phyloP scores from a whole-genome alignment of 352 stramenopile genomes.

The Globisporangium acanthophoron region DNA sequence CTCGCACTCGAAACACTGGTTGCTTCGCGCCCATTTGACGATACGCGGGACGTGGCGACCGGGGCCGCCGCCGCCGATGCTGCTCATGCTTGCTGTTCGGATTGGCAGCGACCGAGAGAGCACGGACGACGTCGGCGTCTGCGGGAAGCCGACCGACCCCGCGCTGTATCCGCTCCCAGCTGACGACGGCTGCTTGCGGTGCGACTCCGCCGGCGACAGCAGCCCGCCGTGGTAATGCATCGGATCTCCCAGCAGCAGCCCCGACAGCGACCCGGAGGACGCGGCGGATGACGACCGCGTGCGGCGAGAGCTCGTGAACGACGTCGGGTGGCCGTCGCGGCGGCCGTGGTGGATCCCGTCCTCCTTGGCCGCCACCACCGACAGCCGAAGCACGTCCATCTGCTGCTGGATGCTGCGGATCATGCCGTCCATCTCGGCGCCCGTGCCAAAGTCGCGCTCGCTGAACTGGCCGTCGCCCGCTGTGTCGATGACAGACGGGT shows the following conservation, averaged over 20 bases:
- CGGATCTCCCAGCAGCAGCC: slow-evolving; percentile 18
- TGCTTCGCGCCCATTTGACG: slow-evolving; percentile 78
- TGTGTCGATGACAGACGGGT: slow-evolving; percentile 13
- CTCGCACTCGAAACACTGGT: slow-evolving; percentile 81
- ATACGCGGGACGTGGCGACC: slow-evolving; percentile 41
- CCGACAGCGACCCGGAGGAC: slow-evolving; percentile 48
- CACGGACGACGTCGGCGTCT: slow-evolving; percentile 9
- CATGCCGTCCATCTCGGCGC: slow-evolving; percentile 55
- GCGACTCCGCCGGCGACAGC: slow-evolving; percentile 37
- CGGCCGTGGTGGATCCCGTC: slow-evolving; percentile 30
- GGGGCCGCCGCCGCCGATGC: slow-evolving; percentile 7
- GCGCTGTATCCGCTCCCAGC: slow-evolving; percentile 24
- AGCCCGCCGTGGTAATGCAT: slow-evolving; percentile 29
- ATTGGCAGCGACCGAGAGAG: slow-evolving; percentile 4
- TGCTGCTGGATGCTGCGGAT: slow-evolving; percentile 79
- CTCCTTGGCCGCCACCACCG: slow-evolving; percentile 63
- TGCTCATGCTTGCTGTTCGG: slow-evolving; percentile 11
- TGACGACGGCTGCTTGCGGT: slow-evolving; percentile 30
- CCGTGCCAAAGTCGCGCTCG: slow-evolving; percentile 21
- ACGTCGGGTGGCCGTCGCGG: slow-evolving; percentile 52
- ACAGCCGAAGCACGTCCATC: slow-evolving; percentile 75
- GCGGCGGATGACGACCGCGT: slow-evolving; percentile 62
- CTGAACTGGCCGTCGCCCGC: slow-evolving; percentile 6
- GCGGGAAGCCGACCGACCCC: slow-evolving; percentile 18
- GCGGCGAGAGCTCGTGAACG: slow-evolving; percentile 53